Evolutionary conservation across 2,329 filamentous ascomycete genomes (phyloP), one percentile per base, ranked within the genome.

Genomic region (Zasmidium cellare): DNA sequence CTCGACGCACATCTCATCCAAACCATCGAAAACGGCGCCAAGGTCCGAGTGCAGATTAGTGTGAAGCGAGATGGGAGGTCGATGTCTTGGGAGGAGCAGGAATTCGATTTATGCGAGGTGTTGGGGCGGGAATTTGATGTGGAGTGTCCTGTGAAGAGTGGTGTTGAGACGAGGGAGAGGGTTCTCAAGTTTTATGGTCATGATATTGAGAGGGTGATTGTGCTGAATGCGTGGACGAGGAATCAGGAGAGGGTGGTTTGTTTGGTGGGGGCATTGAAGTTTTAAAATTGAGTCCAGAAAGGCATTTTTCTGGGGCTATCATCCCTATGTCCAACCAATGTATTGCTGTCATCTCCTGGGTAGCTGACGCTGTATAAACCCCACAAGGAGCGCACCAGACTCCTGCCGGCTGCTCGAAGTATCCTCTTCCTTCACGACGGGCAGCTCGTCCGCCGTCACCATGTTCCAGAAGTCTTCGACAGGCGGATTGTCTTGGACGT

Each of bases 401-500:
- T 5, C 25, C 25, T 28, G 25, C 25, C 25, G 25, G 11, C 25
- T 11, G 16, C 16, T 14, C 35, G 5, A 6, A 9, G 11, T 9
- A 41, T n/a, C 35, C n/a, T 41, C 35, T n/a, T 14, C 11, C n/a
- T 41, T 41, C 7, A 41, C n/a, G 16, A 14, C 7, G 16, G 12
- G 7, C 16, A 9, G 3, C 16, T 6, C 7, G 3, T 41, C 35
- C 35, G 35, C 35, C 35, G 46, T 49, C 5, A 49, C 46, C 20
- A 49, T 28, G 14, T 22, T 49, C 58, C 58, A 61, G 24, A 61
- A 61, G 6, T 61, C 52, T 23, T 58, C 55, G 14, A 35, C 41
- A 9, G 58, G 52, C 9, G 58, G 48, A 2, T 52, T 41, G 19
- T 47, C 49, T 18, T 45, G 49, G 3, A 51, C 38, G 12, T 61